Evolutionary conservation across 108 stramenopile genomes (phyloP).

Genomic region (Nannochloropsis salina): DNA sequence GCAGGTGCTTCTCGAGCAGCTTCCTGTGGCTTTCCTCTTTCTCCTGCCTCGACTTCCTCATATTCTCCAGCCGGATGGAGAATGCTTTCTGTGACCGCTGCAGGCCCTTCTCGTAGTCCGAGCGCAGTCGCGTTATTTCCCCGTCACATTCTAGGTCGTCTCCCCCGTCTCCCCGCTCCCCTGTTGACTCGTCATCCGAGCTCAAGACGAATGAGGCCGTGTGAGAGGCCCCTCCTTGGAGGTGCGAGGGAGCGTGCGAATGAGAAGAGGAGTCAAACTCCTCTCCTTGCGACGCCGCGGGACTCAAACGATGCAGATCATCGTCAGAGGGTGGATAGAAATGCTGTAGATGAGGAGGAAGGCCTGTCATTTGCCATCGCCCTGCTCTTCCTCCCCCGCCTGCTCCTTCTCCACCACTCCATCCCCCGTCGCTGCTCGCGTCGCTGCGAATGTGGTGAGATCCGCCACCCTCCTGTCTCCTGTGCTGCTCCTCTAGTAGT

Average conservation of each 20-base stretch:
- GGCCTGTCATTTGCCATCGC: not conserved
- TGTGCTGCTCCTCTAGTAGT: not conserved
- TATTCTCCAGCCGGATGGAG: not conserved
- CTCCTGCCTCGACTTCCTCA: not conserved
- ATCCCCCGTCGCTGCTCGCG: not conserved
- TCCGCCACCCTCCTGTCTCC: too few species aligned
- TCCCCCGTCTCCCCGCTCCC: not conserved
- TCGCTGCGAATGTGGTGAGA: not conserved
- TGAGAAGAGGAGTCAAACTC: not conserved
- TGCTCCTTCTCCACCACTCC: not conserved
- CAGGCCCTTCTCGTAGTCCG: not conserved
- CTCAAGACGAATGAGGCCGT: not conserved
- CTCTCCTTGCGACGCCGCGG: not conserved
- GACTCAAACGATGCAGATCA: not conserved
- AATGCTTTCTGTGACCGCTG: not conserved
- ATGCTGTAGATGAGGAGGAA: not conserved
- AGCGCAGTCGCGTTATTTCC: not conserved
- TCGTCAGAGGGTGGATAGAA: not conserved
- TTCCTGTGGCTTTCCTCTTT: not conserved
- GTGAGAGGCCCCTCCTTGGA: not conserved
- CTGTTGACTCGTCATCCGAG: not conserved
- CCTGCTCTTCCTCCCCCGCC: not conserved
- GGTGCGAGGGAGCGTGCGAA: not conserved
- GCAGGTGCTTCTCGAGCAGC: not conserved
- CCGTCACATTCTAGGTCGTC: not conserved